Conservation (phyloP, 2,329 filamentous ascomycete species). For the Diaporthe vexans region DNA sequence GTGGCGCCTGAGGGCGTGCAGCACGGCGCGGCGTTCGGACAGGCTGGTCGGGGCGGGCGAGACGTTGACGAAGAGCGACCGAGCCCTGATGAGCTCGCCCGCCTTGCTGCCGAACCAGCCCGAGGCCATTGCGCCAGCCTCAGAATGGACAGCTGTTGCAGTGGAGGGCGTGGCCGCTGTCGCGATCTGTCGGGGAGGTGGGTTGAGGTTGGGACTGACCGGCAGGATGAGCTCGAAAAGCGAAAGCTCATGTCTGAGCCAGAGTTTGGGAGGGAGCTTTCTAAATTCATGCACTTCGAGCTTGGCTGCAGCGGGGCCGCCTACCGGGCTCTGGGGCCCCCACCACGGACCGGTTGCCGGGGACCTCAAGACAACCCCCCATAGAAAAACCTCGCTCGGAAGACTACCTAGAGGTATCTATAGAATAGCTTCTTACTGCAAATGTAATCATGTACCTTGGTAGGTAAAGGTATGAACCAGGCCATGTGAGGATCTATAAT, state of each 20-base stretch:
- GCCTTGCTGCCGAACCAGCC: slow-evolving; percentile 35
- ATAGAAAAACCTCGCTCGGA: too few relatives aligned
- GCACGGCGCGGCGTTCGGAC: slow-evolving; percentile 67
- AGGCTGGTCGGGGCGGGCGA: slow-evolving; percentile 65
- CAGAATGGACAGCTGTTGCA: not conserved
- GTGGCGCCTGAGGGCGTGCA: slow-evolving; percentile 64
- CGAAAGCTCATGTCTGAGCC: not conserved
- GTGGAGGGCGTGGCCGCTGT: not conserved
- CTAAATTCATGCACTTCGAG: not conserved
- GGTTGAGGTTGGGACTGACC: not conserved
- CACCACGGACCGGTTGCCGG: slow-evolving; percentile 6
- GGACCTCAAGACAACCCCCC: too few relatives aligned
- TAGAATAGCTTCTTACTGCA: too few relatives aligned
- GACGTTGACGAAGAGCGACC: slow-evolving; percentile 63
- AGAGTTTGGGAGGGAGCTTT: not conserved
- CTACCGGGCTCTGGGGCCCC: not conserved
- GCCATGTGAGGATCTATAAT: too few relatives aligned
- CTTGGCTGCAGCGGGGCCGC: slow-evolving; percentile 19
- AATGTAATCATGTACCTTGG: too few relatives aligned
- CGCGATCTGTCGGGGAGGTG: not conserved
- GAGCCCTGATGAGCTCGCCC: slow-evolving; percentile 40
- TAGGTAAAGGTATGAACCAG: too few relatives aligned
- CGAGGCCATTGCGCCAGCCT: slow-evolving; percentile 35
- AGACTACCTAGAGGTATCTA: too few relatives aligned
- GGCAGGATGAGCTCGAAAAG: not conserved